A percentile compares a stretch with the other conserved stretches of the same genome.
Evolutionary conservation across 2,329 filamentous ascomycete species (phyloP).

Genomic region (Macrophomina tecta): DNA sequence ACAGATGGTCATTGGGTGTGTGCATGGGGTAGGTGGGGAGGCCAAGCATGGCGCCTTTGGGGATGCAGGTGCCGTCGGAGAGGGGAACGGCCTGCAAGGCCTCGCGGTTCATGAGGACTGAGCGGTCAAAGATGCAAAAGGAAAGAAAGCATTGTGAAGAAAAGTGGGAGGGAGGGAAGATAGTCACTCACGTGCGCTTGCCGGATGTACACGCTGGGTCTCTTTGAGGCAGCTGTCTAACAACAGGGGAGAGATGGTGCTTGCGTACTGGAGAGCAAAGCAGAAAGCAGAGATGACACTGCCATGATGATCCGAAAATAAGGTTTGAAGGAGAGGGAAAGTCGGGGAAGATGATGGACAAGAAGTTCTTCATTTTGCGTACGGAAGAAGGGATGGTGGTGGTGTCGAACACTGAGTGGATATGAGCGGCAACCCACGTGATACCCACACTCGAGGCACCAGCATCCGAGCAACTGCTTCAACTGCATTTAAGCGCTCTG

Average conservation of each 20-base stretch:
- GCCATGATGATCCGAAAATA: not conserved
- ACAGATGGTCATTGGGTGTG: not conserved
- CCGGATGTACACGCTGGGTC: constrained; percentile 35
- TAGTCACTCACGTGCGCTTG: not conserved
- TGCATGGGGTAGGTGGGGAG: constrained; percentile 3
- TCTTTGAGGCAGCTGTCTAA: constrained; percentile 54
- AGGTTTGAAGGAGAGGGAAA: not conserved
- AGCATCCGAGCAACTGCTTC: too few relatives aligned
- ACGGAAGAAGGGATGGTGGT: too few relatives aligned
- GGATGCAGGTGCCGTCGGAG: constrained; percentile 11
- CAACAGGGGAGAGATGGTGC: constrained; percentile 30
- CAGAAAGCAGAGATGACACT: not conserved
- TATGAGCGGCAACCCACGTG: too few relatives aligned
- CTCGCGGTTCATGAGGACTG: constrained; percentile 2
- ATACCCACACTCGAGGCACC: too few relatives aligned
- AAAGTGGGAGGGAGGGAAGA: constrained; percentile 34
- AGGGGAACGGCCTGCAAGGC: not conserved
- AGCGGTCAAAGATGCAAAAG: not conserved
- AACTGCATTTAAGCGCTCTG: too few relatives aligned
- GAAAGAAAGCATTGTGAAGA: not conserved
- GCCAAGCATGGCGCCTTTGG: constrained; percentile 11
- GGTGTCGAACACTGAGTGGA: too few relatives aligned
- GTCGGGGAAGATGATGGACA: too few relatives aligned
- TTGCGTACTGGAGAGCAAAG: not conserved
- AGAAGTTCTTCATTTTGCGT: too few relatives aligned